A percentile compares a stretch with the other conserved stretches of the same genome.
Conservation (phyloP, 768 basidiomycete species). For the Lactifluus rugatus region DNA sequence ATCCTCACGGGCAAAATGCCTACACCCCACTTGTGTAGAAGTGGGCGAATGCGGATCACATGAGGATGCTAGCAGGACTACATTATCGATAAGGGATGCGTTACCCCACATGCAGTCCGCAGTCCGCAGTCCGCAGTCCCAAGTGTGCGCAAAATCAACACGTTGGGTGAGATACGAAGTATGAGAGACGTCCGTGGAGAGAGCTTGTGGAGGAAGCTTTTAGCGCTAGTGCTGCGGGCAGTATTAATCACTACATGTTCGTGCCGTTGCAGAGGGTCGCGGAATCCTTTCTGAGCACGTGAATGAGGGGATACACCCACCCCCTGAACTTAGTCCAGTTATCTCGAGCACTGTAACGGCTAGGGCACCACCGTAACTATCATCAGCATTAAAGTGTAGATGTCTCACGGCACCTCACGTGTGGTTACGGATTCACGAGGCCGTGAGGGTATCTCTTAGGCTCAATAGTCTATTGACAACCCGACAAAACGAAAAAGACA, state of each 20-base stretch:
- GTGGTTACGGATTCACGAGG: too few relatives aligned
- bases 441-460: too few relatives aligned
- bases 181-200: neutral
- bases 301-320: too few relatives aligned
- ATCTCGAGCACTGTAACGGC: too few relatives aligned
- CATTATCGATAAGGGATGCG: neutral
- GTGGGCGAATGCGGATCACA: neutral
- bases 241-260: neutral
- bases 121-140: slow-evolving; percentile 2
- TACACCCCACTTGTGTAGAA: neutral
- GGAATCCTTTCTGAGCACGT: too few relatives aligned
- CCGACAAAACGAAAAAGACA: neutral
- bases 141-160: neutral
- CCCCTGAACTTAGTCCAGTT: too few relatives aligned
- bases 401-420: too few relatives aligned
- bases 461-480: neutral
- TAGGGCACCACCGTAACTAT: too few relatives aligned
- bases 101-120: too few relatives aligned
- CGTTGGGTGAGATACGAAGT: neutral
- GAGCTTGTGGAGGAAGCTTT: neutral
- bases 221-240: neutral
- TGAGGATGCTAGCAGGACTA: neutral
- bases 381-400: too few relatives aligned
- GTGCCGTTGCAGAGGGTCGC: too few relatives aligned
- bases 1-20: neutral